Conservation (phyloP, 2,329 filamentous ascomycete genomes). For the Xylariaceae sp. region DNA sequence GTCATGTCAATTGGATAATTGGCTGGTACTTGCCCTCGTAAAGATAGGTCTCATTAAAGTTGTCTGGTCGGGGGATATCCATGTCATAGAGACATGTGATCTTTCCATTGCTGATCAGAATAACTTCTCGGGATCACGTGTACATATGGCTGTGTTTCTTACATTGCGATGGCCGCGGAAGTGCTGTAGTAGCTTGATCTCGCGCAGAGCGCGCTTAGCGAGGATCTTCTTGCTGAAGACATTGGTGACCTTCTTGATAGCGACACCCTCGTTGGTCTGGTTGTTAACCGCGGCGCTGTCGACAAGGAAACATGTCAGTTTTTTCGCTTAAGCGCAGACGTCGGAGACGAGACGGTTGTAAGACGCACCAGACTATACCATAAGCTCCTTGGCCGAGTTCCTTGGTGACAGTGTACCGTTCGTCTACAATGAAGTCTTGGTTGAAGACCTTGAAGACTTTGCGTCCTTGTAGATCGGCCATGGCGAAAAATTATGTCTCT, state of each 20-base stretch:
- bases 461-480: slow-evolving; percentile 35
- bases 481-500: slow-evolving; percentile 11
- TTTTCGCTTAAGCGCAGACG: not conserved
- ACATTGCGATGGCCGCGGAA: slow-evolving; percentile 88
- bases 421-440: slow-evolving; percentile 98
- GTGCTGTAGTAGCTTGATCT: slow-evolving; percentile 98
- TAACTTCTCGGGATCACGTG: not conserved
- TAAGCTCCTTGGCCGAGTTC: slow-evolving; percentile 97
- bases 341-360: not conserved
- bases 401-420: slow-evolving; percentile 97
- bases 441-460: slow-evolving; percentile 99
- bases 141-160: slow-evolving; percentile 33
- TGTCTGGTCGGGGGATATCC: slow-evolving; percentile 95
- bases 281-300: slow-evolving; percentile 85
- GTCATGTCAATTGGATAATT: too few species aligned
- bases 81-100: slow-evolving; percentile 99
- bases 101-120: slow-evolving; percentile 68
- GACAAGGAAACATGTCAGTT: slow-evolving; percentile 10
- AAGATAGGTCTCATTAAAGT: slow-evolving; percentile 98
- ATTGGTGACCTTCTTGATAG: slow-evolving; percentile 99
- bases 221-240: slow-evolving; percentile 99
- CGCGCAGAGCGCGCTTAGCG: slow-evolving; percentile 92
- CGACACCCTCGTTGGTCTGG: slow-evolving; percentile 86
- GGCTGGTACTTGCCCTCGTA: slow-evolving; percentile 74
- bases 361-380: slow-evolving; percentile 88